These are phyloP conservation scores for Dittrichia graveolens DNA, from an alignment of 129 eudicot genomes.

Conservation along the genomic window DNA sequence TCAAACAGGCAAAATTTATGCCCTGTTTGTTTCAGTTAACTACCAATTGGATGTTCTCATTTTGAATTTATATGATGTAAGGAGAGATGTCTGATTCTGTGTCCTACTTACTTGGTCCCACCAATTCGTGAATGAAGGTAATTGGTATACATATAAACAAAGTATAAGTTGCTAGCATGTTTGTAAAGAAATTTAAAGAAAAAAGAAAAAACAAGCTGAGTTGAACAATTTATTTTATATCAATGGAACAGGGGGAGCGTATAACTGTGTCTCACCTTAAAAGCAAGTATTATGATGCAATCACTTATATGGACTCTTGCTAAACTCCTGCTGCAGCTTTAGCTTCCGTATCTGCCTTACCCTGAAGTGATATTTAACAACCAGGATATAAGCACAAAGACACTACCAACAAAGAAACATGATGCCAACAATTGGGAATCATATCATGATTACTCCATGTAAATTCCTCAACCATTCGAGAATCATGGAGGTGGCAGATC, in stretches of 20 bases:
- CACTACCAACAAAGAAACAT: not conserved
- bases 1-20: too few species aligned
- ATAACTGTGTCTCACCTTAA: constrained; percentile 33
- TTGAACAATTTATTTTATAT: constrained; percentile 5
- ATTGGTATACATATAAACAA: too few species aligned
- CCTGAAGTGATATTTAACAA: constrained; percentile 47
- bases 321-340: constrained; percentile 86
- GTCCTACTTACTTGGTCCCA: too few species aligned
- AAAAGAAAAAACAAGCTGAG: too few species aligned
- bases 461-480: too few species aligned
- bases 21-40: too few species aligned
- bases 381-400: not conserved
- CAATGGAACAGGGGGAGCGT: constrained; percentile 1
- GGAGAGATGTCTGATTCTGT: too few species aligned
- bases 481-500: not conserved
- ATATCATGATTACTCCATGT: not conserved
- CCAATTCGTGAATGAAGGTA: too few species aligned
- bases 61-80: too few species aligned
- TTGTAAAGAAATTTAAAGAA: not conserved
- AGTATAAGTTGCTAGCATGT: constrained; percentile 1
- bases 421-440: not conserved
- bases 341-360: constrained; percentile 60
- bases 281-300: constrained; percentile 27
- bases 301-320: constrained; percentile 14
- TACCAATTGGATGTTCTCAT: too few species aligned